Conservation (phyloP, 768 basidiomycete species). For the Porpolomopsis calyptriformis region DNA sequence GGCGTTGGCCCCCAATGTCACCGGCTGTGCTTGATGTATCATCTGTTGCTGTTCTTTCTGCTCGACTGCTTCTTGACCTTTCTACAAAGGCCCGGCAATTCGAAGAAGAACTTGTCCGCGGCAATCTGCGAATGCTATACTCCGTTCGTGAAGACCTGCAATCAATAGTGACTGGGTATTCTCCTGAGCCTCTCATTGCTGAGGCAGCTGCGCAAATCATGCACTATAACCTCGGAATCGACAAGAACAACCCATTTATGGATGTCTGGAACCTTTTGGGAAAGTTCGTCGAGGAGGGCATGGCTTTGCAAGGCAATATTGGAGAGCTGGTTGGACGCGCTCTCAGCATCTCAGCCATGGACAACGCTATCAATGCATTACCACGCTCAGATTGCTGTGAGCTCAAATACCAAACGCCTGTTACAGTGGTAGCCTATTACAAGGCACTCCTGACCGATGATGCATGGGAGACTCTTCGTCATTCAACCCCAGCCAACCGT, state of each 20-base stretch:
- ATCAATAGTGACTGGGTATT: background rate
- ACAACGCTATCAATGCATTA: constrained; percentile 10
- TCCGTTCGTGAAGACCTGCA: constrained; percentile 1
- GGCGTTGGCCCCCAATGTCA: background rate
- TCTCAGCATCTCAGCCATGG: constrained; percentile 14
- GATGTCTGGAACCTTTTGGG: constrained; percentile 7
- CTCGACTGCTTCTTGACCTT: constrained; percentile 13
- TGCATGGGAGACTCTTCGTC: constrained; percentile 3
- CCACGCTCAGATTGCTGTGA: background rate
- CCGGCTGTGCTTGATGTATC: constrained; percentile 5
- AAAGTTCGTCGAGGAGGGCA: constrained; percentile 11
- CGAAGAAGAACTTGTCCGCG: constrained; percentile 7
- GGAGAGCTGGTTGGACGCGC: constrained; percentile 14
- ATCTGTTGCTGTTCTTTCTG: constrained; percentile 12
- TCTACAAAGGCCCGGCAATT: constrained; percentile 9
- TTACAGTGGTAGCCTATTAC: constrained; percentile 3
- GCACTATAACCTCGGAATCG: background rate
- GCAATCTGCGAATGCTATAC: constrained; percentile 5
- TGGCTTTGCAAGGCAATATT: constrained; percentile 13
- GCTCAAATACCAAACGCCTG: constrained; percentile 4
- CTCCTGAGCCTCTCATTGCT: constrained; percentile 4
- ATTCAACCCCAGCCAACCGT: constrained; percentile 3
- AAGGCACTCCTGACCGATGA: constrained; percentile 4
- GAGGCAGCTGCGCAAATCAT: constrained; percentile 6
- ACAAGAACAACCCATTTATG: background rate